These are phyloP conservation scores for Neurospora sp. DNA, from an alignment of 495 filamentous ascomycete genomes.

Conservation along the genomic window DNA sequence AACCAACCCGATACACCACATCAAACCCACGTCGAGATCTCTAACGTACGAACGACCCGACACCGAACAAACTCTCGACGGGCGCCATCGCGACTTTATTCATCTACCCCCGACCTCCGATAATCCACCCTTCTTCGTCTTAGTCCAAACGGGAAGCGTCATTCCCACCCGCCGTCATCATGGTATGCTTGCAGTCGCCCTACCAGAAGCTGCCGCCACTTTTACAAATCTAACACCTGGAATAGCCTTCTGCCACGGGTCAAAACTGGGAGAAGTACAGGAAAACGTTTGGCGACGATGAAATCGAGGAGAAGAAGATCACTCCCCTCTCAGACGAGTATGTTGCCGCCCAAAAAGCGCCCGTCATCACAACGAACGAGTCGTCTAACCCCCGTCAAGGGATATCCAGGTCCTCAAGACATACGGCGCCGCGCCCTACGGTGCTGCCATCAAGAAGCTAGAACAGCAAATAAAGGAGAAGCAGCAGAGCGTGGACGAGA, in stretches of 20 bases:
- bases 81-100: background rate
- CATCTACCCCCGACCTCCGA: background rate
- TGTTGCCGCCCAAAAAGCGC: constrained; percentile 20
- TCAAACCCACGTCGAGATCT: background rate
- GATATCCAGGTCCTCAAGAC: constrained; percentile 99
- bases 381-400: constrained; percentile 42
- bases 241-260: constrained; percentile 81
- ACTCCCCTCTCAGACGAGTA: constrained; percentile 92
- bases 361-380: constrained; percentile 13
- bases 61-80: constrained; percentile 3
- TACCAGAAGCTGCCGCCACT: background rate
- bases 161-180: constrained; percentile 9
- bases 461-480: constrained; percentile 98
- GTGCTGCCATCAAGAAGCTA: constrained; percentile 81
- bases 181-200: constrained; percentile 11
- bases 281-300: constrained; percentile 93
- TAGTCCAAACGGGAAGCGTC: background rate
- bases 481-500: constrained; percentile 93
- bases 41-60: constrained; percentile 3
- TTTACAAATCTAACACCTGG: constrained; percentile 6
- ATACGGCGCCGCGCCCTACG: constrained; percentile 95
- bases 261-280: constrained; percentile 95
- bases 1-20: constrained; percentile 7
- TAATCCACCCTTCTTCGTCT: background rate
- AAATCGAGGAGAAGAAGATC: constrained; percentile 98